Base-by-base conservation (phyloP, 179 eudicot species). In the Actinidia arguta region DNA sequence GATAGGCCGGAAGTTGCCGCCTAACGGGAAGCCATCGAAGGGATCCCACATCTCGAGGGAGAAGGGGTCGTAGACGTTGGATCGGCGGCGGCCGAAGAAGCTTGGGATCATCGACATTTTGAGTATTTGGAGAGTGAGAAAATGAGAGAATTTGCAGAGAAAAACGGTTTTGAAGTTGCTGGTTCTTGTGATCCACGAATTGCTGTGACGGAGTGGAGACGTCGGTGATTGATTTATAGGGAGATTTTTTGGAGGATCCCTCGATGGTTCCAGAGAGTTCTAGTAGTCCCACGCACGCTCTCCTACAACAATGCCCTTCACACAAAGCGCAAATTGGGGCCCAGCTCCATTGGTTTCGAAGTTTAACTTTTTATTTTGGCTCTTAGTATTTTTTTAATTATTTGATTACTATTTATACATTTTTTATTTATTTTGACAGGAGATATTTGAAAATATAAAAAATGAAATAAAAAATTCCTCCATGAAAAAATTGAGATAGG, bases 31-130 rank as follows among this genome's bases (percentile, higher is more conserved):
- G n/a, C 78, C 78, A 13, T 74, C 78, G 81, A 82, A 85, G 5
- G 90, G 86, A 61, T 87, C 89, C 82, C 75, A 87, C 3, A 73
- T 31, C 61, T 87, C 87, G 24, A 84, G 80, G 52, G 87, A 76
- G 66, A 82, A 82, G 0, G 87, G 90, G 58, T 88, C 88, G 85
- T 69, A 85, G 4, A 75, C 51, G 83, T 39, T 81, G 20, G 82
- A 69, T 24, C 85, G 83, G 20, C 90, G n/a, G n/a, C n/a, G 82
- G 36, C 59, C 47, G 46, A 62, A 62, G 12, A 62, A 6, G 80
- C 16, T 39, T 0, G 80, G 80, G 63, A 78, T 78, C 71, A 78
- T 22, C 9, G 80, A 78, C 80, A 78, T 78, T 62, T 62, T 78
- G 20, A 25, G 25, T 4, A 4, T 8, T 46, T n/a, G 31, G 10